Evolutionary conservation across 352 stramenopile genomes (phyloP).

Genomic region (Globisporangium polare): DNA sequence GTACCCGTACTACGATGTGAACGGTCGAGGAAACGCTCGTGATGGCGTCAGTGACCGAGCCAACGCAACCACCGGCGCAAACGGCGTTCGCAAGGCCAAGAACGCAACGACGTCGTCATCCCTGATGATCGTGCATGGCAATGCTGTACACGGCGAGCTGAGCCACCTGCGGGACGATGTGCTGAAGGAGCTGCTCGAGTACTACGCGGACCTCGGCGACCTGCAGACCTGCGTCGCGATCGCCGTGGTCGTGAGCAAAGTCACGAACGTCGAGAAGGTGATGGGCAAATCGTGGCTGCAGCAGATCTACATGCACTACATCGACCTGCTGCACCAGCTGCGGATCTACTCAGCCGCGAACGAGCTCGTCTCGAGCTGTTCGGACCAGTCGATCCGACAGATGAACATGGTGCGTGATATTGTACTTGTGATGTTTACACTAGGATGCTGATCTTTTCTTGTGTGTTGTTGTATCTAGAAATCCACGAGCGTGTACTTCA

Average conservation of each 20-base stretch:
- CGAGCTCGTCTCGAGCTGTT: slow-evolving; percentile 79
- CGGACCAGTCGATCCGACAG: slow-evolving; percentile 83
- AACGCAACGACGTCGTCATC: slow-evolving; percentile 47
- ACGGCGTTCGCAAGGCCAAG: slow-evolving; percentile 23
- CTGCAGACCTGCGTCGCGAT: slow-evolving; percentile 83
- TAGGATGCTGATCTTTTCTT: no score
- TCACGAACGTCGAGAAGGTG: slow-evolving; percentile 74
- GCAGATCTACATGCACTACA: slow-evolving; percentile 90
- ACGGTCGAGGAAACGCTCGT: slow-evolving; percentile 19
- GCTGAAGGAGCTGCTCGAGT: slow-evolving; percentile 85
- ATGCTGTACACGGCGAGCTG: slow-evolving; percentile 70
- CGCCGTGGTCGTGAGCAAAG: slow-evolving; percentile 60
- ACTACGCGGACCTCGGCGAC: slow-evolving; percentile 84
- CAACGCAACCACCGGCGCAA: background rate
- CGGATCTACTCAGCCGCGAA: slow-evolving; percentile 87
- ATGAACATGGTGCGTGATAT: slow-evolving; percentile 77
- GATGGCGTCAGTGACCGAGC: slow-evolving; percentile 3
- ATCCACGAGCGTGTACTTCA: slow-evolving; percentile 86
- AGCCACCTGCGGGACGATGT: slow-evolving; percentile 66
- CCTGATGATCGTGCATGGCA: slow-evolving; percentile 68
- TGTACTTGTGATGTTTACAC: background rate
- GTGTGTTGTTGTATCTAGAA: slow-evolving; percentile 42
- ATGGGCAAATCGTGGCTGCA: slow-evolving; percentile 87
- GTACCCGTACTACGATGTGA: slow-evolving; percentile 80
- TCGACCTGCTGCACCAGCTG: slow-evolving; percentile 83